These are phyloP conservation scores for Corchorus capsularis DNA, from an alignment of 345 rosid genomes.

Conservation along the genomic window DNA sequence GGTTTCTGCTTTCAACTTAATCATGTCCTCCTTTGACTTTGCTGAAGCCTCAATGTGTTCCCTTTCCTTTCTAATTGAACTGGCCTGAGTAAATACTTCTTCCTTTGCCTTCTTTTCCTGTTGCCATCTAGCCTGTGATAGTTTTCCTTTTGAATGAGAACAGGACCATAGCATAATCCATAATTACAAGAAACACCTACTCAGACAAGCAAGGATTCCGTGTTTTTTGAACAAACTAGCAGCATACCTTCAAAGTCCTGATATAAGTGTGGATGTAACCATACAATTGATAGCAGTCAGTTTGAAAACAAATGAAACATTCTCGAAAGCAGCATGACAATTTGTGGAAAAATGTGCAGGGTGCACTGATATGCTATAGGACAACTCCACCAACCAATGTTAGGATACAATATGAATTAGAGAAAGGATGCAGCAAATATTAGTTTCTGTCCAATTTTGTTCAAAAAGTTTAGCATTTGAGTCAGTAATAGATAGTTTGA, in stretches of 20 bases:
- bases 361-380: neutral
- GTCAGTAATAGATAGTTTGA: neutral
- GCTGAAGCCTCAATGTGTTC: slow-evolving; percentile 51
- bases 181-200: slow-evolving; percentile 21
- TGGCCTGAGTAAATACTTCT: slow-evolving; percentile 46
- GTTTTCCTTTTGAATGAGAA: slow-evolving; percentile 38
- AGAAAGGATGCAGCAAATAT: neutral
- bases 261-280: slow-evolving; percentile 15
- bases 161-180: slow-evolving; percentile 21
- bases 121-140: slow-evolving; percentile 76
- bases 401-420: neutral
- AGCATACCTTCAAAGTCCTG: slow-evolving; percentile 19
- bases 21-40: slow-evolving; percentile 52
- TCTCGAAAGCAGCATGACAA: slow-evolving; percentile 18
- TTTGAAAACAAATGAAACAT: slow-evolving; percentile 7
- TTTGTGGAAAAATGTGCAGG: neutral
- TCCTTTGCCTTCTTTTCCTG: slow-evolving; percentile 67
- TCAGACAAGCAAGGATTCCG: slow-evolving; percentile 4
- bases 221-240: slow-evolving; percentile 26
- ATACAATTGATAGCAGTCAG: slow-evolving; percentile 15
- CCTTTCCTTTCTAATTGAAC: slow-evolving; percentile 49
- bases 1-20: slow-evolving; percentile 55
- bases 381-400: neutral
- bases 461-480: neutral
- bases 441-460: neutral